Conservation (phyloP, 768 basidiomycete genomes). For the Serendipita sp. region DNA sequence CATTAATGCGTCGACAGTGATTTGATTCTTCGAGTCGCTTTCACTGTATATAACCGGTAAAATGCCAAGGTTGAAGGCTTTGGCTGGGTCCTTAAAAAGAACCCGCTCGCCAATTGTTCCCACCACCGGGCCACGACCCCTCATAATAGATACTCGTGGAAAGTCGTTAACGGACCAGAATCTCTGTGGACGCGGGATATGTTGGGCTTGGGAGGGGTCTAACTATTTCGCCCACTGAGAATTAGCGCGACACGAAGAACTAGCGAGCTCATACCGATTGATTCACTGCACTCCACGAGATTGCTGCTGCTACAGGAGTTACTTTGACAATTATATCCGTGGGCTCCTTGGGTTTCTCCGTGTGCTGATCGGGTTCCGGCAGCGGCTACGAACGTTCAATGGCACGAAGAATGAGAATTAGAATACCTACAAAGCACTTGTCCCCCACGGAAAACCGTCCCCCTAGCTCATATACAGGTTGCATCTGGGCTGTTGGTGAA, state of each 20-base stretch:
- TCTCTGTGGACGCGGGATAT: conserved; percentile 45
- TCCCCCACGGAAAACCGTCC: conserved; percentile 63
- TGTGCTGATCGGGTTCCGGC: conserved; percentile 31
- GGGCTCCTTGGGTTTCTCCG: conserved; percentile 24
- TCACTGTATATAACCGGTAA: conserved; percentile 45
- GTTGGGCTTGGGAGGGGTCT: conserved; percentile 35
- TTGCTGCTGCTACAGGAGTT: conserved; percentile 58
- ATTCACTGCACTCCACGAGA: conserved; percentile 78
- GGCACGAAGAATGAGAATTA: conserved; percentile 1
- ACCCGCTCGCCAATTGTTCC: conserved; percentile 64
- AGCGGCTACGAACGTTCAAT: conserved; percentile 15
- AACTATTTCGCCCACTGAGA: conserved; percentile 29
- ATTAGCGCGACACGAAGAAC: conserved; percentile 4
- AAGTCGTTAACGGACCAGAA: conserved; percentile 63
- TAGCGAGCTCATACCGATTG: conserved; percentile 41
- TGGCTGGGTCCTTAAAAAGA: conserved; percentile 29
- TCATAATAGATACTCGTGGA: conserved; percentile 43
- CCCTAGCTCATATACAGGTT: conserved; percentile 60
- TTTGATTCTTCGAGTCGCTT: conserved; percentile 25
- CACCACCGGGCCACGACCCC: conserved; percentile 40
- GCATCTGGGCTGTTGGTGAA: conserved; percentile 37
- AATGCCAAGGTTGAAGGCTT: conserved; percentile 19
- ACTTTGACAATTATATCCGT: conserved; percentile 55
- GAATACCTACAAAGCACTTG: conserved; percentile 42
- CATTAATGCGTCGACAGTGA: conserved; percentile 40